Percentiles rank a stretch among this genome's conserved stretches.
Evolutionary conservation across 352 stramenopile genomes (phyloP).

Genomic region (Globisporangium emineosum): DNA sequence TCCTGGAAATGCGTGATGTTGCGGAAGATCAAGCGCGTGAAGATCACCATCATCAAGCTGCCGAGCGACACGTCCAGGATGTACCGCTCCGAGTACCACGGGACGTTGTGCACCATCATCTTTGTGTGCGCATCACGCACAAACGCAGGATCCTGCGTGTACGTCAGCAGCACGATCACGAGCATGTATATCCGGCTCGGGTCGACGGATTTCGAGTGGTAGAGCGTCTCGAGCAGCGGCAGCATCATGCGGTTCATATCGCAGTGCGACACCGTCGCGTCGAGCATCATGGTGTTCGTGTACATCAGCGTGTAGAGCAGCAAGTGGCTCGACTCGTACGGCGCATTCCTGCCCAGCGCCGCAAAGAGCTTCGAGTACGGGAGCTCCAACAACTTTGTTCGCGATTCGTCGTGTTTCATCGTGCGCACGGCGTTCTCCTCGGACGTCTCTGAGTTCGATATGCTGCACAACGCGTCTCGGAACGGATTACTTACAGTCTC

Average conservation of each 20-base stretch:
- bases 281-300: conserved; percentile 54
- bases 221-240: conserved; percentile 71
- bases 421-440: conserved; percentile 10
- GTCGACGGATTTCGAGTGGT: conserved; percentile 57
- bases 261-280: conserved; percentile 36
- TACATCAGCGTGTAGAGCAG: conserved; percentile 77
- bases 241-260: conserved; percentile 53
- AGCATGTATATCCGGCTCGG: conserved; percentile 71
- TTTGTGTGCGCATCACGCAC: conserved; percentile 62
- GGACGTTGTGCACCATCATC: conserved; percentile 50
- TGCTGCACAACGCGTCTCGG: conserved; percentile 41
- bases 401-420: conserved; percentile 28
- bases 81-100: conserved; percentile 79
- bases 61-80: conserved; percentile 73
- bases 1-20: conserved; percentile 84
- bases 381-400: conserved; percentile 29
- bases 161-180: conserved; percentile 65
- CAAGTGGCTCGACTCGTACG: conserved; percentile 65
- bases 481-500: conserved; percentile 55
- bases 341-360: conserved; percentile 43
- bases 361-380: conserved; percentile 53
- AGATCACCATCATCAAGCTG: conserved; percentile 76
- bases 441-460: conserved; percentile 32
- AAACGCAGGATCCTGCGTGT: conserved; percentile 61
- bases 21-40: conserved; percentile 67